Evolutionary conservation across 1,139 yeast genomes (phyloP).

Genomic region (Wickerhamiella pararugosa): DNA sequence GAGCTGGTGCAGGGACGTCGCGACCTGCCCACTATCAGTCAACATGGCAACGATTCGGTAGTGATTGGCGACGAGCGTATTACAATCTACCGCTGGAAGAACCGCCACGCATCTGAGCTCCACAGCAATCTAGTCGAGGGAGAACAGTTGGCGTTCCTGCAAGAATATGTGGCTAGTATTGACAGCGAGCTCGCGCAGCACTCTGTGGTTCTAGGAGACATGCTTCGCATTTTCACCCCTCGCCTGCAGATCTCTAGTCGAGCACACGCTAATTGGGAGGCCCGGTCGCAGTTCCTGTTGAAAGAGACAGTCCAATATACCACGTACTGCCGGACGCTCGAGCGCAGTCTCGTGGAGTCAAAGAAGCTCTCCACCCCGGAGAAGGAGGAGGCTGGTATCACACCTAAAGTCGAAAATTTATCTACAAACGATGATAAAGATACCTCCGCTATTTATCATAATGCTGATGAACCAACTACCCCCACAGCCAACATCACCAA

Average conservation of each 20-base stretch:
- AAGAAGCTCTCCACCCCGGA: no score
- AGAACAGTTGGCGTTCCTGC: slow-evolving; percentile 19
- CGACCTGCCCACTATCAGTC: slow-evolving; percentile 1
- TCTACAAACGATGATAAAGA: not conserved
- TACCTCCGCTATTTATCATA: not conserved
- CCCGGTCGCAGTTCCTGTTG: slow-evolving; percentile 20
- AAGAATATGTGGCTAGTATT: slow-evolving; percentile 16
- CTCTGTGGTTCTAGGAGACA: slow-evolving; percentile 15
- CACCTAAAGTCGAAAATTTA: not conserved
- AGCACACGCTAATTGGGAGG: slow-evolving; percentile 24
- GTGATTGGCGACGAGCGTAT: slow-evolving; percentile 16
- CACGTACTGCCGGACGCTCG: slow-evolving; percentile 19
- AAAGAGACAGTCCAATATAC: slow-evolving; percentile 23
- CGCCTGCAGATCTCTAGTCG: slow-evolving; percentile 18
- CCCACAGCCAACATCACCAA: not conserved
- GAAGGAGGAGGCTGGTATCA: not conserved
- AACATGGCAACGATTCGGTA: slow-evolving; percentile 16
- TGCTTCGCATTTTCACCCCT: slow-evolving; percentile 19
- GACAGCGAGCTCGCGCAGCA: slow-evolving; percentile 19
- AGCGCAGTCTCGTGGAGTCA: slow-evolving; percentile 14
- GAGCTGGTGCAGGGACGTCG: slow-evolving; percentile 11
- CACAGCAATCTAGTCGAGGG: slow-evolving; percentile 17
- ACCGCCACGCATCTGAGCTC: slow-evolving; percentile 21
- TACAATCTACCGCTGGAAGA: slow-evolving; percentile 22
- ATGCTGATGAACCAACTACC: not conserved